These are phyloP conservation scores for Phytophthora podocarpi DNA, from an alignment of 352 stramenopile genomes.

Conservation along the genomic window DNA sequence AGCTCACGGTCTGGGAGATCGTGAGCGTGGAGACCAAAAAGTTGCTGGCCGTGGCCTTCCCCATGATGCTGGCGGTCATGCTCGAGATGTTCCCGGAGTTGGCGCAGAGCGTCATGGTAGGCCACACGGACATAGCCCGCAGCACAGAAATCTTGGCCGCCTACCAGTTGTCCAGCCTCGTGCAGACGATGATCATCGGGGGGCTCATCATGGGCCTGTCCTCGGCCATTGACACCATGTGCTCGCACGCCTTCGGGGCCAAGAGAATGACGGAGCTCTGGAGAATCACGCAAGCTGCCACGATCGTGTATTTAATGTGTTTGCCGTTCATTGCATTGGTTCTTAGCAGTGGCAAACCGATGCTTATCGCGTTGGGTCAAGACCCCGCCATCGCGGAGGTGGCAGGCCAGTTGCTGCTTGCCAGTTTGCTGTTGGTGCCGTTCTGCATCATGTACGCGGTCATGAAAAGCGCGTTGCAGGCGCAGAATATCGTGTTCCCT, in stretches of 20 bases:
- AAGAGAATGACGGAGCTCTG: slow-evolving; percentile 62
- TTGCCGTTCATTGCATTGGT: slow-evolving; percentile 43
- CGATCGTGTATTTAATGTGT: slow-evolving; percentile 52
- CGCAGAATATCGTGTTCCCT: slow-evolving; percentile 68
- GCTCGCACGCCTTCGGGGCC: slow-evolving; percentile 68
- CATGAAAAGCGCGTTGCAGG: slow-evolving; percentile 59
- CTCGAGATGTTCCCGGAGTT: slow-evolving; percentile 58
- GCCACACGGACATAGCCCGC: slow-evolving; percentile 48
- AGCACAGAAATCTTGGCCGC: slow-evolving; percentile 65
- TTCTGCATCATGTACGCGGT: slow-evolving; percentile 59
- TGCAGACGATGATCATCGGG: slow-evolving; percentile 60
- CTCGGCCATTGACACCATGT: slow-evolving; percentile 70
- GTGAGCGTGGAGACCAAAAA: slow-evolving; percentile 38
- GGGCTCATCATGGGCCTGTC: slow-evolving; percentile 56
- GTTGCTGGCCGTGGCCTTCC: slow-evolving; percentile 41
- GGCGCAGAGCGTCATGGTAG: slow-evolving; percentile 67
- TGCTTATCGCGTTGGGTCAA: slow-evolving; percentile 60
- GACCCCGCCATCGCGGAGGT: slow-evolving; percentile 50
- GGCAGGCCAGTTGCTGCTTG: slow-evolving; percentile 45
- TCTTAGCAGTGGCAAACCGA: slow-evolving; percentile 46
- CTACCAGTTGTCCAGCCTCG: slow-evolving; percentile 52
- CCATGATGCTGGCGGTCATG: slow-evolving; percentile 52
- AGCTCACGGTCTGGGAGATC: slow-evolving; percentile 39
- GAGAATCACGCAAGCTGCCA: slow-evolving; percentile 62
- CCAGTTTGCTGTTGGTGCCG: slow-evolving; percentile 41